Percentiles rank a stretch among this genome's conserved stretches.
Conservation (phyloP, 495 filamentous ascomycete genomes). For the Aspergillus panamensis region DNA sequence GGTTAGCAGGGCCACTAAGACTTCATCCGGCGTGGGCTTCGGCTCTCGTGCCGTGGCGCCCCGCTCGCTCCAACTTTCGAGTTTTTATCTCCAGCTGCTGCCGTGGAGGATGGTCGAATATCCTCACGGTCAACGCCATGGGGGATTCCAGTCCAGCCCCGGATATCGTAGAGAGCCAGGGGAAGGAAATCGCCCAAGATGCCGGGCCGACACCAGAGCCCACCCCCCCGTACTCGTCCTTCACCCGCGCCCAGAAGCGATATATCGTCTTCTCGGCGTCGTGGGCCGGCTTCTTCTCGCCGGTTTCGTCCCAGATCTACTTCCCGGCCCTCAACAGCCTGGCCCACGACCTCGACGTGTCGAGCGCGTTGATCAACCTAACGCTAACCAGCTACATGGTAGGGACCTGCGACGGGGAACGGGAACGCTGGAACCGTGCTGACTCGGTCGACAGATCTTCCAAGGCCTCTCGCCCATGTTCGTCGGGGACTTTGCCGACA, state of each 20-base stretch:
- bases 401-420: not conserved
- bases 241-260: conserved; percentile 9
- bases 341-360: conserved; percentile 36
- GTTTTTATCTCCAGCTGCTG: too few relatives aligned
- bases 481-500: conserved; percentile 47
- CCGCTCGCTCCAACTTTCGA: too few relatives aligned
- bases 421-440: not conserved
- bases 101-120: too few relatives aligned
- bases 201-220: not conserved
- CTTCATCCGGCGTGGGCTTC: too few relatives aligned
- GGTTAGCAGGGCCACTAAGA: too few relatives aligned
- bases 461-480: conserved; percentile 51
- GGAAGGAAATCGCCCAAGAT: not conserved
- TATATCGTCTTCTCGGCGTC: conserved; percentile 29
- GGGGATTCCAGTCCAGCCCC: too few relatives aligned
- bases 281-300: conserved; percentile 33
- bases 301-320: conserved; percentile 48
- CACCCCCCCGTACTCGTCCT: conserved; percentile 9
- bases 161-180: not conserved
- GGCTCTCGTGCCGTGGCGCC: too few relatives aligned
- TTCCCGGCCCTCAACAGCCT: conserved; percentile 46
- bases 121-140: too few relatives aligned
- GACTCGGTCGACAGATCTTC: conserved; percentile 25
- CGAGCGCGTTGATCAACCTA: conserved; percentile 42
- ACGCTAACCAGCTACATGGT: conserved; percentile 52